Percentiles rank a stretch among this genome's conserved stretches.
These are phyloP conservation scores for Vaccinium myrtillus DNA, from an alignment of 148 eudicot species.

Conservation along the genomic window DNA sequence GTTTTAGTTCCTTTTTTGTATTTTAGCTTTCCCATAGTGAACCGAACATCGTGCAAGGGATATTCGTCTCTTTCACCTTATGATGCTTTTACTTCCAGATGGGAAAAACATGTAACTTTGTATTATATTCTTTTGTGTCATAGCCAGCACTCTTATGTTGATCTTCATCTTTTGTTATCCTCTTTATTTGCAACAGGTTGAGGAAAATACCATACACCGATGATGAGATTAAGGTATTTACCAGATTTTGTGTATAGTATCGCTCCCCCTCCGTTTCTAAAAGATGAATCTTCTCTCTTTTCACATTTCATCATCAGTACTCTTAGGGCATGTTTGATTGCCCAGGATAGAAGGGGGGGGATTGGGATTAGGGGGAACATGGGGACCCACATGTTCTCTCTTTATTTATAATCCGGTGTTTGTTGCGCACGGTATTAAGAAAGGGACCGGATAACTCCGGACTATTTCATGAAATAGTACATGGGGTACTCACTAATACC, in stretches of 20 bases:
- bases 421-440: too few relatives aligned
- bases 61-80: neutral
- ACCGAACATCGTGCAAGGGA: neutral
- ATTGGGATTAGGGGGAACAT: too few relatives aligned
- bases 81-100: neutral
- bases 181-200: constrained; percentile 44
- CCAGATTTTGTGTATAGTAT: neutral
- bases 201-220: constrained; percentile 80
- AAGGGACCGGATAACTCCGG: too few relatives aligned
- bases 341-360: too few relatives aligned
- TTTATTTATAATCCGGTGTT: too few relatives aligned
- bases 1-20: neutral
- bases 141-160: neutral
- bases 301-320: too few relatives aligned
- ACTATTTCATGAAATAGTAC: too few relatives aligned
- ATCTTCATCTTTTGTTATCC: constrained; percentile 17
- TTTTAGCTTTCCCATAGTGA: neutral
- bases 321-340: too few relatives aligned
- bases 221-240: constrained; percentile 82
- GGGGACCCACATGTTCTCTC: too few relatives aligned
- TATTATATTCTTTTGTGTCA: neutral
- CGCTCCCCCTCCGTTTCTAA: neutral
- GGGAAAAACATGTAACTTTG: neutral
- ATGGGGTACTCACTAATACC: too few relatives aligned
- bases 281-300: too few relatives aligned